Evolutionary conservation across 73 alveolate genomes (phyloP).

Genomic region (Paramecium biaurelia): DNA sequence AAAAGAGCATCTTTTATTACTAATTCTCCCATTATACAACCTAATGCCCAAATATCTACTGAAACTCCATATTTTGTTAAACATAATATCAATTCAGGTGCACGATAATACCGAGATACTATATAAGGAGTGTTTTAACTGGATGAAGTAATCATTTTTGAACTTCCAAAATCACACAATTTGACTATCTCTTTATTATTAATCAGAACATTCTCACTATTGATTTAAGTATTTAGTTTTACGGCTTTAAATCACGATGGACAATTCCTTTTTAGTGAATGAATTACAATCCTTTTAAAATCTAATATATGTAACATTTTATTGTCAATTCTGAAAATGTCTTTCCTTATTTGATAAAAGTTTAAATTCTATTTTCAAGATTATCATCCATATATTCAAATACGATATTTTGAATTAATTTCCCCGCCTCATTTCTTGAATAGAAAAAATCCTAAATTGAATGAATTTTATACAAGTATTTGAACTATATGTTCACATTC

Average conservation of each 20-base stretch:
- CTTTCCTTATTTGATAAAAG: constrained; percentile 64
- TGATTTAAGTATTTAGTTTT: neutral
- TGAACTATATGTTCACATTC: constrained; percentile 85
- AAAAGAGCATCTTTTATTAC: constrained; percentile 73
- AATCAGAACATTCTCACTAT: constrained; percentile 49
- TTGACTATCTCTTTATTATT: constrained; percentile 51
- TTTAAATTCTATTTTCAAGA: constrained; percentile 81
- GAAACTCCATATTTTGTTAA: constrained; percentile 65
- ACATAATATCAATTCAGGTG: constrained; percentile 77
- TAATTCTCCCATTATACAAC: constrained; percentile 78
- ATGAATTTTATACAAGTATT: constrained; percentile 66
- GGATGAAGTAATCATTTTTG: constrained; percentile 13
- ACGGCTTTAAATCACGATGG: constrained; percentile 65
- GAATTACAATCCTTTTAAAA: constrained; percentile 50
- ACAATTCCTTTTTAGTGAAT: constrained; percentile 58
- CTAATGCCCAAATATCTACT: constrained; percentile 80
- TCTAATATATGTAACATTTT: constrained; percentile 17
- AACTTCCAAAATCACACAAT: constrained; percentile 65
- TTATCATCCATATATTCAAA: constrained; percentile 88
- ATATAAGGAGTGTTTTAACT: constrained; percentile 68
- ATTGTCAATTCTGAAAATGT: constrained; percentile 37
- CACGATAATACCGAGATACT: constrained; percentile 75
- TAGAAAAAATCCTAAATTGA: constrained; percentile 73
- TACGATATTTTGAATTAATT: constrained; percentile 88
- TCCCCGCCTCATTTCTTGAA: constrained; percentile 85